Base-by-base conservation (phyloP, 148 eudicot species). In the Heliamphora exappendiculata region DNA sequence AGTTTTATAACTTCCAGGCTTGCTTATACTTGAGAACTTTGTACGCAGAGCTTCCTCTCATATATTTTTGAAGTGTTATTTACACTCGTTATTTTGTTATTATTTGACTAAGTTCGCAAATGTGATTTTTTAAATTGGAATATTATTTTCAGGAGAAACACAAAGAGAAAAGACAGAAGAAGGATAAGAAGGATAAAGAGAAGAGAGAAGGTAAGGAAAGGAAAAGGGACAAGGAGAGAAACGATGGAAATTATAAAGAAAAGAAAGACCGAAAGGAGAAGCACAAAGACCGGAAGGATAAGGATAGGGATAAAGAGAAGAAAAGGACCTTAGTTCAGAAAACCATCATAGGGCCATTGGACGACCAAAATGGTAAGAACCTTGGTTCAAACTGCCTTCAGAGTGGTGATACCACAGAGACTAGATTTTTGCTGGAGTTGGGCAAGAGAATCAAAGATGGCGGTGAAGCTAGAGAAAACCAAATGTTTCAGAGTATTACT, bases 251-350 rank as follows among this genome's bases (percentile, higher is more conserved):
- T 36, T 41, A 72, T 41, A 75, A 69, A 71, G 80, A 78, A 37
- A 78, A 72, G 68, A 77, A 84, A 68, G 85, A 84, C 11, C 69
- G 72, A 76, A 84, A 86, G 81, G 75, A 76, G 69, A 84, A 80
- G 79, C 87, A 69, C 63, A 80, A 66, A 72, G 83, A 86, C 77
- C 79, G 75, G 70, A 83, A 76, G 79, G 78, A 81, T 51, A 75
- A 69, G 76, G 79, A 78, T 24, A 77, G 76, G 60, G 78, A 83
- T 29, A 73, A 76, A 60, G 82, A 73, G 16, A 85, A 86, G 80
- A 59, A 70, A 24, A 76, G 41, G 78, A 68, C 54, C 37, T 55
- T 59, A 10, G 70, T 76, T 10, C 85, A 82, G 81, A 82, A 77
- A 39, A 73, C 75, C 45, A 67, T 41, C 68, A 58, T 24, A 31